Conservation (phyloP, 306 rosid species). For the Sphenostylis stenocarpa region DNA sequence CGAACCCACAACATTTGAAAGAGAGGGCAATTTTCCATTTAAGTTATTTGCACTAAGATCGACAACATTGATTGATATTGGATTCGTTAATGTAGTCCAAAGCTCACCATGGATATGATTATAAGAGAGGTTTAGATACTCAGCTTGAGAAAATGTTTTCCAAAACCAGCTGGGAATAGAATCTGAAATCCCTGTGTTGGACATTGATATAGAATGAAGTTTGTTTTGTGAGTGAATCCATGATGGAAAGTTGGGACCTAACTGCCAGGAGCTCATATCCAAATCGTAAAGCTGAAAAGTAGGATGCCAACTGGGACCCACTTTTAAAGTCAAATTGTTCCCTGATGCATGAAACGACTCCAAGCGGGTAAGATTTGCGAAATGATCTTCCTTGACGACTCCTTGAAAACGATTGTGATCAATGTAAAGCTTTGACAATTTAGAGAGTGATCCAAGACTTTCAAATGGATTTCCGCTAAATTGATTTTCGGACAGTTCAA, state of each 20-base stretch:
- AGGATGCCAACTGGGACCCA: constrained; percentile 21
- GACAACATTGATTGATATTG: fast-evolving
- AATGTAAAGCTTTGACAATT: neutral
- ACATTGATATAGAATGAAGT: neutral
- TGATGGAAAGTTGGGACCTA: constrained; percentile 27
- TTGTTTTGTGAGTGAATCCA: constrained; percentile 23
- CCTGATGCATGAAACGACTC: neutral
- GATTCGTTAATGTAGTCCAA: neutral
- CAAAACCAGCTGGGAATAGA: neutral
- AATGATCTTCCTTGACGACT: neutral
- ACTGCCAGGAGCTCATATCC: neutral
- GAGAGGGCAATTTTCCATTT: neutral
- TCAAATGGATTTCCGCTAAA: constrained; percentile 6
- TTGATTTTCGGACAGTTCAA: neutral
- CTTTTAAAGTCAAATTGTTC: constrained; percentile 2
- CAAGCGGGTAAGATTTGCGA: neutral
- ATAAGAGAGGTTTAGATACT: neutral
- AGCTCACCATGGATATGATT: constrained; percentile 32
- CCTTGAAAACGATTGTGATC: neutral
- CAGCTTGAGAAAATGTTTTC: too few species aligned
- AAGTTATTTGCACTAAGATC: constrained; percentile 20
- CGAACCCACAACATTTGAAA: fast-evolving
- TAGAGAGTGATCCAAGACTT: neutral
- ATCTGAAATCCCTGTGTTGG: constrained; percentile 1
- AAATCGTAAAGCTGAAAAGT: fast-evolving